These are phyloP conservation scores for Neofusicoccum sp. DNA, from an alignment of 2,329 filamentous ascomycete species.

Conservation along the genomic window DNA sequence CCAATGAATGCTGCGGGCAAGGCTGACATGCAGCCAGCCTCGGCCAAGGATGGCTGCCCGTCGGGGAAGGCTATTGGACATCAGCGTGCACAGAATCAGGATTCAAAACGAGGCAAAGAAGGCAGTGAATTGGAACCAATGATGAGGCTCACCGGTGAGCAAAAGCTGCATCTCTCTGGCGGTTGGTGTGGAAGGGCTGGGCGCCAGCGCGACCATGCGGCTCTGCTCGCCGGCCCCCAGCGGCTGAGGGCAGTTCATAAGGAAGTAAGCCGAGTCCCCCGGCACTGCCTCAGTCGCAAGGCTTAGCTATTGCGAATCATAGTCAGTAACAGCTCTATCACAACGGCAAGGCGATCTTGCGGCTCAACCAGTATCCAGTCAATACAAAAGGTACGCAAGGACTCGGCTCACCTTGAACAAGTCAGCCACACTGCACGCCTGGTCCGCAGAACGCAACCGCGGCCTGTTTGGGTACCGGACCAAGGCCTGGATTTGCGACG, in stretches of 20 bases:
- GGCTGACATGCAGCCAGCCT: neutral
- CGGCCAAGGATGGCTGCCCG: neutral
- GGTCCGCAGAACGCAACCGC: too few relatives aligned
- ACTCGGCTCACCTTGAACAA: neutral
- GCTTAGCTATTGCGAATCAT: neutral
- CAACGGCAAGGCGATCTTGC: neutral
- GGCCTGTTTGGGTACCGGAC: too few relatives aligned
- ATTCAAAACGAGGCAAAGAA: neutral
- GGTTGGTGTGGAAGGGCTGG: neutral
- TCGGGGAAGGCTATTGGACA: neutral
- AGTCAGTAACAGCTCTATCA: neutral
- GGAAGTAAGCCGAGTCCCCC: neutral
- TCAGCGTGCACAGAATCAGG: neutral
- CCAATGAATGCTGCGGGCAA: neutral
- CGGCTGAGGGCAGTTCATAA: neutral
- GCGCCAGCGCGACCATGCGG: neutral
- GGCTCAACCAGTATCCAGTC: neutral
- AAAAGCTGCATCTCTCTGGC: neutral
- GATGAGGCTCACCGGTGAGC: neutral
- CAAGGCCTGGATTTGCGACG: too few relatives aligned
- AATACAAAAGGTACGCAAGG: neutral
- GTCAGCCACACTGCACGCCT: neutral
- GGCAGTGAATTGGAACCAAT: neutral
- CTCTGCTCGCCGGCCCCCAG: neutral
- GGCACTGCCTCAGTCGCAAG: conserved; percentile 1